Base-by-base conservation (phyloP, 1,284 basidiomycete genomes). In the Boletellus deceptivus region DNA sequence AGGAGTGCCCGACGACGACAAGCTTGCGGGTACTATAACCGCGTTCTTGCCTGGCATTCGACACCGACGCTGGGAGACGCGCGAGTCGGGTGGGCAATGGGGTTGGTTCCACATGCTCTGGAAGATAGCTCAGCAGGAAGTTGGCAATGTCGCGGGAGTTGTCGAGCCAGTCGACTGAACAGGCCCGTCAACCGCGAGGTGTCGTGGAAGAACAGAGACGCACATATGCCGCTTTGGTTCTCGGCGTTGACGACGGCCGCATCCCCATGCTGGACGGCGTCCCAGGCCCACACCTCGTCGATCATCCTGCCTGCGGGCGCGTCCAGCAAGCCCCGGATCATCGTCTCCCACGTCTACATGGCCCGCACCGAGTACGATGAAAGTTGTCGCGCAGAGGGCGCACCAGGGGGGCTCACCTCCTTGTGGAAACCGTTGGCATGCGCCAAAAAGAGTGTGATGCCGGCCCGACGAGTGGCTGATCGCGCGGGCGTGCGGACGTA, bases 401-500 rank as follows among this genome's bases (percentile, higher is more conserved):
- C 29, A n/a, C 11, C 10, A n/a, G 60, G 7, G 29, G 6, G n/a
- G 51, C 78, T 54, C 50, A 83, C 89, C 80, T 92, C 88, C 68
- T 93, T 93, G 55, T 83, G 82, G 59, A 93, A 84, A 8, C 91
- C 91, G 65, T 88, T 93, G 1, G 88, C 90, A 61, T 93, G 91
- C 8, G 80, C 78, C 39, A 89, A 70, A 54, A 93, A 77, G 36
- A 93, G 70, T 0, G 89, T 92, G 35, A 87, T 37, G 0, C 83
- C 80, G 1, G 58, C 2, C 9, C 10, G 56, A 14, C 5, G 17
- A 33, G 13, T 9, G 29, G 18, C 4, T 17, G 43, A 36, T 5
- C 10, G 34, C 9, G 22, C 61, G 6, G 43, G 11, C 20, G 43
- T 47, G 52, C 69, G 69, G 33, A 74, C 74, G 61, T 81, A 85